Base-by-base conservation (phyloP, 345 rosid genomes). In the Arabidopsis thaliana region DNA sequence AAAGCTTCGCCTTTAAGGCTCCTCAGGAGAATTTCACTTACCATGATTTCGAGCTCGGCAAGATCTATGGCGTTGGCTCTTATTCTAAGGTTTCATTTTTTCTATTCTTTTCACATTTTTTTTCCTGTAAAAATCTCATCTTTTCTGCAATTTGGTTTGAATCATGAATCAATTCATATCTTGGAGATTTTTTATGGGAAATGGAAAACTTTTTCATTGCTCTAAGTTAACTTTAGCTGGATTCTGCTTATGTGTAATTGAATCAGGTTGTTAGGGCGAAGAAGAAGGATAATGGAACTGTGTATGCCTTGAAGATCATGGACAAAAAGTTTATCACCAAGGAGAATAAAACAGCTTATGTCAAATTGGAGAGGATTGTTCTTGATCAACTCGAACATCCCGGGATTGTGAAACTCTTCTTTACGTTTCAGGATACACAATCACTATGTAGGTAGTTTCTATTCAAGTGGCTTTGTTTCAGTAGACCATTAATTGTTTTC, bases 61-160 rank as follows among this genome's bases (percentile, higher is more conserved):
- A 92, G 93, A 95, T 92, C 92, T 92, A 92, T 72, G 97, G 97
- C 49, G 97, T 92, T 79, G 97, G 97, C 71, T 92, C 99, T 72
- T 92, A 95, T 82, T 95, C 99, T 3, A 95, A 95, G 97, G 99
- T 91, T 28, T 62, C 61, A 38, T 65, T 46, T 23, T 40, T 36
- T 5, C n/a, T 4, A 36, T n/a, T 46, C 25, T 3, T 7, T 3
- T 28, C 3, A 6, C 20, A 16, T 16, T 16, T 16, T 30, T 32
- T 14, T 56, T 8, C 4, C 32, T 4, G 2, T 16, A 32, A 32
- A 55, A 56, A 56, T 7, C 23, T 2, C 0, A 0, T 56, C 22
- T 53, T 32, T 32, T 16, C 38, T 40, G 5, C 65, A 20, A 32
- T 59, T 12, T 49, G 36, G 38, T 23, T 53, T 23, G 30, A 30